phyloP scores from a whole-genome alignment of 2,329 filamentous ascomycete species.

The Fusarium xyrophilum region DNA sequence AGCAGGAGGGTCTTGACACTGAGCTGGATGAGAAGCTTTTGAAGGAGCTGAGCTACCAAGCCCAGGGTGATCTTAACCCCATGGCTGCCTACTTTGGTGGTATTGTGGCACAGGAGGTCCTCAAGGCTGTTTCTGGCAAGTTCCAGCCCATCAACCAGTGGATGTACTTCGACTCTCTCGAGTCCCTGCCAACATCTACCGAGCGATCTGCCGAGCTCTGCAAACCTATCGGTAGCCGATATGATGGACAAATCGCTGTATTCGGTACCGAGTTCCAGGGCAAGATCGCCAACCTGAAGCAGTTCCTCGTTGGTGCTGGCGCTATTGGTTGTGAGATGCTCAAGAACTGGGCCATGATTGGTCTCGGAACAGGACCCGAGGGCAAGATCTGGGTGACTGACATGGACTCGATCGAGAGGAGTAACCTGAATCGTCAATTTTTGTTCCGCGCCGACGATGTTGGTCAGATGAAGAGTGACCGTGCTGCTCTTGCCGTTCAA shows the following conservation, averaged over 20 bases:
- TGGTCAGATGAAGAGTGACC: conserved; percentile 95
- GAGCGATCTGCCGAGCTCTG: conserved; percentile 85
- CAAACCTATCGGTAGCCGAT: conserved; percentile 82
- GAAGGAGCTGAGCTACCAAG: conserved; percentile 93
- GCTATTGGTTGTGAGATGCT: conserved; percentile 99
- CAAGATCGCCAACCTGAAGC: conserved; percentile 86
- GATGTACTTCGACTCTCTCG: conserved; percentile 98
- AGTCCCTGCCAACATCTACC: conserved; percentile 81
- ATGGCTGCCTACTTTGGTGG: conserved; percentile 97
- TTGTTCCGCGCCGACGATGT: conserved; percentile 94
- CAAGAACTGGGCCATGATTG: conserved; percentile 99
- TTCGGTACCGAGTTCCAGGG: conserved; percentile 94
- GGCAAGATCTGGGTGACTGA: conserved; percentile 94
- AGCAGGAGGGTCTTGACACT: conserved; percentile 68
- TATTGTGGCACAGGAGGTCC: conserved; percentile 88
- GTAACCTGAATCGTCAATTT: conserved; percentile 97
- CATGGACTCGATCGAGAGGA: conserved; percentile 99
- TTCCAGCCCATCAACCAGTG: conserved; percentile 96
- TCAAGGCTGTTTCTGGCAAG: conserved; percentile 97
- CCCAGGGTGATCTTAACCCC: conserved; percentile 85
- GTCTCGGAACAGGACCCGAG: conserved; percentile 83
- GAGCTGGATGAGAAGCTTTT: conserved; percentile 93
- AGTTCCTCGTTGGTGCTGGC: conserved; percentile 95
- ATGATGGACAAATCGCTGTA: conserved; percentile 96
- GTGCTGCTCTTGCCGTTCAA: conserved; percentile 86